Conservation (phyloP, 2,329 filamentous ascomycete genomes). For the Aaosphaeria arxii region DNA sequence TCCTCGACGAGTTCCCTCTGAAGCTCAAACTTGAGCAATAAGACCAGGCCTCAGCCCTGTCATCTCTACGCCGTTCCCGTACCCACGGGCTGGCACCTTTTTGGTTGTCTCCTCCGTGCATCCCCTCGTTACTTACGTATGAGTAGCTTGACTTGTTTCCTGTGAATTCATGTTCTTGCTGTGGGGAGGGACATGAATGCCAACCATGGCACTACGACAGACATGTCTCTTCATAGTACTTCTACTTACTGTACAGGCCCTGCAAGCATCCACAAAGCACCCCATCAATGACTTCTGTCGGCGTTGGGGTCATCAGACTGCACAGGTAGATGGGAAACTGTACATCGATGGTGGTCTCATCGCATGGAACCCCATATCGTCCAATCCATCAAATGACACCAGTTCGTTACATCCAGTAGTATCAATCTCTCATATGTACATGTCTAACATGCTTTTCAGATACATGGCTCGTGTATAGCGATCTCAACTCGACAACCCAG, state of each 20-base stretch:
- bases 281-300: conserved; percentile 52
- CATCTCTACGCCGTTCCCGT: no score
- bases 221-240: conserved; percentile 22
- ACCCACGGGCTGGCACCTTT: no score
- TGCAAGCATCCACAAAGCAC: conserved; percentile 38
- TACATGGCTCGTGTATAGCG: conserved; percentile 56
- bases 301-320: conserved; percentile 56
- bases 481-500: conserved; percentile 46
- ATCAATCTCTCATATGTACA: conserved; percentile 22
- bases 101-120: conserved; percentile 7
- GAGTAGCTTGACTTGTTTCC: no score
- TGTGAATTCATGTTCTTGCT: conserved; percentile 13
- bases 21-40: no score
- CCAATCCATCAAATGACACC: conserved; percentile 52
- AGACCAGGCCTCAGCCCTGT: no score
- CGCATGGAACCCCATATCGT: conserved; percentile 52
- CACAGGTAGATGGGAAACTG: conserved; percentile 57
- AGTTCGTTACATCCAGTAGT: conserved; percentile 40
- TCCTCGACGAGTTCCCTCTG: no score
- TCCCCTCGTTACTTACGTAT: not conserved
- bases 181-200: conserved; percentile 20
- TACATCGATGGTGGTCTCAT: conserved; percentile 63
- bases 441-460: conserved; percentile 37
- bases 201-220: conserved; percentile 29
- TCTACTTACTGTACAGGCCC: conserved; percentile 22